A percentile compares a stretch with the other conserved stretches of the same genome.
Evolutionary conservation across 305 asterid genomes (phyloP).

Genomic region (Andrographis paniculata): DNA sequence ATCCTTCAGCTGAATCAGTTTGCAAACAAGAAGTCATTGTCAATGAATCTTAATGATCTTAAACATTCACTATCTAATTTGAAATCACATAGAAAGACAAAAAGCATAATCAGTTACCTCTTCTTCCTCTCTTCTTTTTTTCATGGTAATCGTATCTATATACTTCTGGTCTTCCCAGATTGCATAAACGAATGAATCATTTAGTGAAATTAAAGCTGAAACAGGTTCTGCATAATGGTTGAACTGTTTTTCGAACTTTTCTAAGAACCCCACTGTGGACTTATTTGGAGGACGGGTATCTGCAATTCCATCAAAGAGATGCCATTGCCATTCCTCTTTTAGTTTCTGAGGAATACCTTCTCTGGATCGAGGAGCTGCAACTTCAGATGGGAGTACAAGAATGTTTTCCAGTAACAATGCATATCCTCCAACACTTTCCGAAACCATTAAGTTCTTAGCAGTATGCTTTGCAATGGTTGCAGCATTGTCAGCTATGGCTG

Average conservation of each 20-base stretch:
- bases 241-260: constrained; percentile 50
- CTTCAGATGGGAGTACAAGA: constrained; percentile 72
- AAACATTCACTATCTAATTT: background rate
- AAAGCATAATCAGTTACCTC: constrained; percentile 39
- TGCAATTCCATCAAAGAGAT: constrained; percentile 35
- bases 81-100: constrained; percentile 7
- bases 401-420: constrained; percentile 62
- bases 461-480: constrained; percentile 52
- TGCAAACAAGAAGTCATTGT: constrained; percentile 15
- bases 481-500: constrained; percentile 45
- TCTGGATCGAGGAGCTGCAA: constrained; percentile 37
- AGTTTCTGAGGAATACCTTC: constrained; percentile 37
- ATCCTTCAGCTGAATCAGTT: constrained; percentile 75
- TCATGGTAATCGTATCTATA: constrained; percentile 41
- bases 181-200: constrained; percentile 43
- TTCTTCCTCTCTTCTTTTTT: constrained; percentile 81
- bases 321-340: constrained; percentile 69
- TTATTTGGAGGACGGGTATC: constrained; percentile 23
- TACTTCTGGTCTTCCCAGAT: constrained; percentile 84
- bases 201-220: constrained; percentile 20
- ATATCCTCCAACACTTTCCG: constrained; percentile 73
- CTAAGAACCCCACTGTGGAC: constrained; percentile 19
- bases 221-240: constrained; percentile 37
- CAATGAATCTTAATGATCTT: background rate
- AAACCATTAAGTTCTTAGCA: constrained; percentile 64